These are phyloP conservation scores for Endocladia muricata DNA, from an alignment of 31 red algal genomes.

Conservation along the genomic window DNA sequence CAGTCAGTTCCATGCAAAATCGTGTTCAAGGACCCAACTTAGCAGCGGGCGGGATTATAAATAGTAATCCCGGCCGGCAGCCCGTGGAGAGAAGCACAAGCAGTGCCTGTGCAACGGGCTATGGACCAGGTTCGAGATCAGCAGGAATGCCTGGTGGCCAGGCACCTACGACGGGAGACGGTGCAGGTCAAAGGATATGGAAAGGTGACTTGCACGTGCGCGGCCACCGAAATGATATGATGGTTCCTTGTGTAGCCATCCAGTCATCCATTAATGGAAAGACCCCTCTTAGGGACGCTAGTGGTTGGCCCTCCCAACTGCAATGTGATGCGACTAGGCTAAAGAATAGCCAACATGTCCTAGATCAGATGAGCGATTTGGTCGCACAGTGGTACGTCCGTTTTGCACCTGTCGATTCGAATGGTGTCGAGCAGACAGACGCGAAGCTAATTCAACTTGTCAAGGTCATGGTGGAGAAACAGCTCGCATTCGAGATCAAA, in stretches of 20 bases:
- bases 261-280: background rate
- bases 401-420: conserved; percentile 31
- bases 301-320: conserved; percentile 44
- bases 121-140: background rate
- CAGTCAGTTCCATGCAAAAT: background rate
- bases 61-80: background rate
- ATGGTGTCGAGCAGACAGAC: conserved; percentile 19
- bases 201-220: conserved; percentile 25
- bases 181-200: conserved; percentile 21
- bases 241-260: conserved; percentile 34
- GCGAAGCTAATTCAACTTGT: conserved; percentile 36
- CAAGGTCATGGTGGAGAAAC: conserved; percentile 39
- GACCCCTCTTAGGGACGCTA: conserved; percentile 14
- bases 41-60: background rate
- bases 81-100: background rate
- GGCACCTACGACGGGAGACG: background rate
- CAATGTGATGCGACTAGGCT: conserved; percentile 41
- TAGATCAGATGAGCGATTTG: conserved; percentile 5
- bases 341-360: conserved; percentile 9
- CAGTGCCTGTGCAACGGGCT: background rate
- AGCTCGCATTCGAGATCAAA: conserved; percentile 49
- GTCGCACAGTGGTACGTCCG: conserved; percentile 59
- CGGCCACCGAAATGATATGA: conserved; percentile 30
- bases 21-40: background rate
- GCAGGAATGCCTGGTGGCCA: background rate